phyloP scores from a whole-genome alignment of 768 basidiomycete genomes.

The Russula dissimulans region DNA sequence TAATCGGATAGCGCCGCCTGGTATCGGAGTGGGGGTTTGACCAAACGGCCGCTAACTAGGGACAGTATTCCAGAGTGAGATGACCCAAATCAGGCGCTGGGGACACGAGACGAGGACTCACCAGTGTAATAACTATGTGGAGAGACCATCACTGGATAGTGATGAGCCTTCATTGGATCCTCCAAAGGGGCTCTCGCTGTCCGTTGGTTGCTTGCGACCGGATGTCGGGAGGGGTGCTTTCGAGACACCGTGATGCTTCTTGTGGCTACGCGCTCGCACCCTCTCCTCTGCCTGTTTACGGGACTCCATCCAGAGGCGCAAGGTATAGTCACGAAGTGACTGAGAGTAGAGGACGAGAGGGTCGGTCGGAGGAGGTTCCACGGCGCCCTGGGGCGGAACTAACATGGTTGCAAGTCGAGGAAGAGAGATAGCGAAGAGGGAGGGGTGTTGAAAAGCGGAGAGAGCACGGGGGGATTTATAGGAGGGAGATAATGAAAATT shows the following conservation, averaged over 20 bases:
- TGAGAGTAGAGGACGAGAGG: constrained; percentile 46
- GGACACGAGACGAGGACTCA: neutral
- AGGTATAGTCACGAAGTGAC: constrained; percentile 58
- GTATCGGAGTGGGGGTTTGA: neutral
- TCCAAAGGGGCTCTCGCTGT: neutral
- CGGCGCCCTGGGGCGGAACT: neutral
- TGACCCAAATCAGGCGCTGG: neutral
- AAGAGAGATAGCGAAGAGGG: neutral
- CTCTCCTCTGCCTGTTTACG: constrained; percentile 47
- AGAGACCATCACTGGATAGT: neutral
- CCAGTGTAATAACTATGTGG: neutral
- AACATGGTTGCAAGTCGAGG: neutral
- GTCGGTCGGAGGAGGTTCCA: neutral
- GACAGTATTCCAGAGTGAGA: neutral
- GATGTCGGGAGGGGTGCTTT: neutral
- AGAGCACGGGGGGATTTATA: neutral
- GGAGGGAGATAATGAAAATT: neutral
- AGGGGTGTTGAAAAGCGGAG: neutral
- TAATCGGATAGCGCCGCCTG: neutral
- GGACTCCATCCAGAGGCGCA: constrained; percentile 58
- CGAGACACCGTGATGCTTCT: constrained; percentile 14
- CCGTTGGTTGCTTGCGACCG: neutral
- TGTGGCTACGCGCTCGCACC: constrained; percentile 19
- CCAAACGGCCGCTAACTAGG: neutral
- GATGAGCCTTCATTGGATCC: neutral